Evolutionary conservation across 208 protist genomes (phyloP).

Genomic region (Phytomonas francai): DNA sequence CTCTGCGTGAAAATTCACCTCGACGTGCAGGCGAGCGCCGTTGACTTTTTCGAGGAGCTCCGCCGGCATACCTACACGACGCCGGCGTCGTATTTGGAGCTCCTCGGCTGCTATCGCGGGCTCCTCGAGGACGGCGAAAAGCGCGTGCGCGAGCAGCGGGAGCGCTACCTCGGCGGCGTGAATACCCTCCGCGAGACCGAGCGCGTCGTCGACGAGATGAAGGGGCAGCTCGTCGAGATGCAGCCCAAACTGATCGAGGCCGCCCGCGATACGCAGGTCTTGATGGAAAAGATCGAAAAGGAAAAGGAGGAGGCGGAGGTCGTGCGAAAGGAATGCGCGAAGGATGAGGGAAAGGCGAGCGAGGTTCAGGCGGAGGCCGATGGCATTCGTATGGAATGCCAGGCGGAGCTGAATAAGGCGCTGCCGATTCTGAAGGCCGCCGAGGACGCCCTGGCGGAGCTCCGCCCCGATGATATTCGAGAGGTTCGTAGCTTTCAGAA

Average conservation of each 20-base stretch:
- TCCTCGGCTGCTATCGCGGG: slow-evolving; percentile 86
- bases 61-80: slow-evolving; percentile 94
- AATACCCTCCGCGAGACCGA: slow-evolving; percentile 93
- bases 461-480: slow-evolving; percentile 91
- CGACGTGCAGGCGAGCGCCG: slow-evolving; percentile 70
- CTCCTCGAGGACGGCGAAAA: slow-evolving; percentile 84
- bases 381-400: slow-evolving; percentile 85
- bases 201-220: slow-evolving; percentile 90
- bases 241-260: slow-evolving; percentile 93
- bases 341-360: slow-evolving; percentile 82
- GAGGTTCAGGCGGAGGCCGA: slow-evolving; percentile 88
- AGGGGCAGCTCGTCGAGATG: slow-evolving; percentile 92
- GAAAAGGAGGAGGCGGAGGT: slow-evolving; percentile 88
- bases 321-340: slow-evolving; percentile 69
- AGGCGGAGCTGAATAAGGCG: slow-evolving; percentile 92
- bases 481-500: slow-evolving; percentile 91
- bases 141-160: slow-evolving; percentile 52
- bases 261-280: slow-evolving; percentile 89
- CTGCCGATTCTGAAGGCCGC: slow-evolving; percentile 91
- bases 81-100: slow-evolving; percentile 93
- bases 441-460: slow-evolving; percentile 88
- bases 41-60: slow-evolving; percentile 92
- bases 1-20: slow-evolving; percentile 91
- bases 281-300: slow-evolving; percentile 87
- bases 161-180: slow-evolving; percentile 88